Evolutionary conservation across 148 eudicot species (phyloP), one percentile per base, ranked within the genome.

Genomic region (Vaccinium myrtillus): DNA sequence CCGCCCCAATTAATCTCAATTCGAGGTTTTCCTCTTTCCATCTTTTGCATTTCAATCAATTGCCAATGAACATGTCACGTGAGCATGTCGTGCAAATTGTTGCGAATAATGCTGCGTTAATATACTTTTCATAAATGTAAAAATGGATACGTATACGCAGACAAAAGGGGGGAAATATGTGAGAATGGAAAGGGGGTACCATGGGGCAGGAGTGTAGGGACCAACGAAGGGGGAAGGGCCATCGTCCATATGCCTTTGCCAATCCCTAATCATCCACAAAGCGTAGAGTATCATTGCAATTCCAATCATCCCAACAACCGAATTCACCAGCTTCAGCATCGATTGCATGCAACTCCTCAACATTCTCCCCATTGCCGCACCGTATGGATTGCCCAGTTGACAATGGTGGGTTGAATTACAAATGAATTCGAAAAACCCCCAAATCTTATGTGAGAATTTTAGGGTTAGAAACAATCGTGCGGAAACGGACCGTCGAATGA

Each of bases 191-290:
- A n/a, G 79, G 18, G 32, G 18, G 32, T n/a, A 76, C 95, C 94
- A 94, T 23, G 94, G 95, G 73, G 86, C 79, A 75, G 91, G 89
- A 53, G 84, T 83, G 70, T 87, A 83, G 32, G 82, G 56, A 1
- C 82, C 85, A 30, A 54, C 82, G 67, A 86, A 87, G 63, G 82
- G 82, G 2, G 89, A 59, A 43, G 50, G 89, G 50, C 58, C 75
- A 7, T 74, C 74, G 71, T 87, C 88, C 18, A 91, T 81, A 46
- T 92, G 82, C 56, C 67, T 84, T 8, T 91, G 89, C 95, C 94
- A 94, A 85, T 85, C 91, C 85, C 92, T 89, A 76, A 94, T 87
- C 98, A 94, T 93, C 93, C 94, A 94, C 1, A 90, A 49, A 54
- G 91, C 84, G 79, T 93, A 94, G 9, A 94, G 56, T 1, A 92